Conservation (phyloP, 176 grass and related monocot genomes). For the Zoysia pacifica region DNA sequence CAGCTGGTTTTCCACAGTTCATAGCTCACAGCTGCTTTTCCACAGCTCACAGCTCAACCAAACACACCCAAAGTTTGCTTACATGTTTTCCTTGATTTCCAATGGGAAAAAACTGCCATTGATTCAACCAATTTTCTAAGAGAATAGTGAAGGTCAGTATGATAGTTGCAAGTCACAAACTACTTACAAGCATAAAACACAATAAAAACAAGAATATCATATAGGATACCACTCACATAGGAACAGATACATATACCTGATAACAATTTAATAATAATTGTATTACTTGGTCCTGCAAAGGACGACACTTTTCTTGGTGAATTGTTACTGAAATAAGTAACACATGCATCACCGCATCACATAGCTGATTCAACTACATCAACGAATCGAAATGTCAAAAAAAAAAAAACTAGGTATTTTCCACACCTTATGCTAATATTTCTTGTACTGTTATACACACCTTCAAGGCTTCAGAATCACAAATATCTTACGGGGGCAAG, state of each 20-base stretch:
- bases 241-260: conserved; percentile 13
- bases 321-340: neutral
- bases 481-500: neutral
- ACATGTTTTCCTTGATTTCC: neutral
- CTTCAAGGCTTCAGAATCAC: conserved; percentile 30
- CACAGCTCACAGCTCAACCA: too few species aligned
- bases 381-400: neutral
- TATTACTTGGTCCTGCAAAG: neutral
- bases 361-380: neutral
- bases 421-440: conserved; percentile 19
- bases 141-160: conserved; percentile 17
- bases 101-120: neutral
- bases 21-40: too few species aligned
- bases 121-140: conserved; percentile 22
- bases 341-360: neutral
- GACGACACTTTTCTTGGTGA: neutral
- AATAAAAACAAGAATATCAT: conserved; percentile 6
- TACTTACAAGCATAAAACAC: neutral
- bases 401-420: neutral
- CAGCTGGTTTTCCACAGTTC: too few species aligned
- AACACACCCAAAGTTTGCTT: neutral
- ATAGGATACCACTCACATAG: neutral
- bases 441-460: neutral
- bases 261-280: neutral
- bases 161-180: neutral